Evolutionary conservation across 768 basidiomycete species (phyloP).

Genomic region (Leccinum imitatum): DNA sequence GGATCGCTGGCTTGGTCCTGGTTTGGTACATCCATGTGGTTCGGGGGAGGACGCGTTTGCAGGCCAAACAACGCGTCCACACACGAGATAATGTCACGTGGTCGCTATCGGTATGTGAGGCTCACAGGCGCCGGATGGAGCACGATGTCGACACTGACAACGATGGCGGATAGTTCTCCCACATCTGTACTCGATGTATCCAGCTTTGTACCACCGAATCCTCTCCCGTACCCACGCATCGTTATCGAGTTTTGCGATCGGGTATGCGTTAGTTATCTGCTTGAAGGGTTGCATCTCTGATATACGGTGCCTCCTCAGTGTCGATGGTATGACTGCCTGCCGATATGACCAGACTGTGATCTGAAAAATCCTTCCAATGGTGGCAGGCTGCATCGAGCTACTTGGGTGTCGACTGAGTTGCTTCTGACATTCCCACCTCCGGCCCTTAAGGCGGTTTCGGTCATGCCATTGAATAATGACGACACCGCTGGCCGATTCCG

Average conservation of each 20-base stretch:
- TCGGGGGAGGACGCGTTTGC: slow-evolving; percentile 16
- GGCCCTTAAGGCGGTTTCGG: slow-evolving; percentile 57
- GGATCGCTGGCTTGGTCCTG: slow-evolving; percentile 6
- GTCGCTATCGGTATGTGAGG: background rate
- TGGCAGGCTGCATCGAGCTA: slow-evolving; percentile 84
- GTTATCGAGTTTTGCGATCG: slow-evolving; percentile 92
- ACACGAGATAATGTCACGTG: slow-evolving; percentile 36
- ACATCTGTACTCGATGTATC: slow-evolving; percentile 41
- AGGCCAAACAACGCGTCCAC: slow-evolving; percentile 54
- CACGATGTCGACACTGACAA: background rate
- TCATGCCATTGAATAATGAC: slow-evolving; percentile 73
- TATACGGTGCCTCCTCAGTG: slow-evolving; percentile 45
- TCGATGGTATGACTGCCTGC: slow-evolving; percentile 61
- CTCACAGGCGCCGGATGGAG: background rate
- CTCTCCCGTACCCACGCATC: slow-evolving; percentile 53
- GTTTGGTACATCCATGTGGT: slow-evolving; percentile 16
- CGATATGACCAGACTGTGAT: background rate
- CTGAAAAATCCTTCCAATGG: background rate
- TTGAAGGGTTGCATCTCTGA: slow-evolving; percentile 3
- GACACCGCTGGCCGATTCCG: slow-evolving; percentile 91
- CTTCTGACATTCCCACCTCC: slow-evolving; percentile 90
- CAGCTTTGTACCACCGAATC: slow-evolving; percentile 56
- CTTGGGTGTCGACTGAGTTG: slow-evolving; percentile 92
- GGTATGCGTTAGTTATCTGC: slow-evolving; percentile 43
- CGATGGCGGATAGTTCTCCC: slow-evolving; percentile 26